Evolutionary conservation across 768 basidiomycete genomes (phyloP), one percentile per base, ranked within the genome.

Genomic region (Russula foetens): DNA sequence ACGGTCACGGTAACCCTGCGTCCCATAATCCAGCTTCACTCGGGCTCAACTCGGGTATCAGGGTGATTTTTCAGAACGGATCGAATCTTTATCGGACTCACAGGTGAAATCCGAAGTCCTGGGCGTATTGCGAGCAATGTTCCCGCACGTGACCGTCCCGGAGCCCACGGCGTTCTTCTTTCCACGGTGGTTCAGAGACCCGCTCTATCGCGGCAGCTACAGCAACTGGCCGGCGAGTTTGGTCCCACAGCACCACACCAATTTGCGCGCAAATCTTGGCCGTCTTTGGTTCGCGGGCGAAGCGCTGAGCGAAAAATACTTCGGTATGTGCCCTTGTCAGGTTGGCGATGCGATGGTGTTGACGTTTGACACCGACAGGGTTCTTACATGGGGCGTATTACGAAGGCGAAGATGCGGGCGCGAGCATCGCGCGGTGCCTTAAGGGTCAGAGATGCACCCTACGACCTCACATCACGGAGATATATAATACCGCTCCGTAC

Each of bases 181-280:
- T n/a, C n/a, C n/a, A n/a, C 71, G 75, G 2, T 86, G 85, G 85
- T 65, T 73, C 50, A 68, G 69, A 5, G 74, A 85, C 67, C 75
- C 78, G 3, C 69, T 80, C 35, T 80, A 74, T 68, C 76, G 81
- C n/a, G 82, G 82, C 8, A 82, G 82, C 8, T 87, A 83, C 64
- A 81, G 80, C 23, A 86, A 84, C 63, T 85, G 84, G 84, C 83
- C 83, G 0, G 71, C 85, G 2, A 76, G 79, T 2, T 85, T 82
- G 63, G 70, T 77, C 38, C 8, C 56, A 35, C 33, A 81, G 76
- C 81, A 84, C 53, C 74, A 80, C 15, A 71, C 77, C 28, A 83
- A 85, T 65, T 64, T 85, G 52, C 75, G 79, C 56, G 79, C 81
- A 1, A 79, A 79, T 28, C 72, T 85, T 11, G 73, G 72, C 8